Evolutionary conservation across 352 stramenopile genomes (phyloP).

Genomic region (Phytophthora quininea): DNA sequence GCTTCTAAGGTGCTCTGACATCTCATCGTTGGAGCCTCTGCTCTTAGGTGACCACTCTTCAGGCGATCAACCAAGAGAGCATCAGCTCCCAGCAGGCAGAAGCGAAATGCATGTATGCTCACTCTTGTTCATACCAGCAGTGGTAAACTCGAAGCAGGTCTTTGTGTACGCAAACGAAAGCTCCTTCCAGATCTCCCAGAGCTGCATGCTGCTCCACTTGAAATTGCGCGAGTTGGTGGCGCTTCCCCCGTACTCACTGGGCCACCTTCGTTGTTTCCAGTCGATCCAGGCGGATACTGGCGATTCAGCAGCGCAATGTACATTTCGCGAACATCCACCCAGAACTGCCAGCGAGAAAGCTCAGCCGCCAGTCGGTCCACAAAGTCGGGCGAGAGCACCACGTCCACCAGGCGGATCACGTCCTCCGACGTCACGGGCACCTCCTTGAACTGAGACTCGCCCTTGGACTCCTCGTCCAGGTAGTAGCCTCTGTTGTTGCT

Average conservation of each 20-base stretch:
- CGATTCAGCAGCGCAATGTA: slow-evolving; percentile 65
- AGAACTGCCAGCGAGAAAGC: slow-evolving; percentile 82
- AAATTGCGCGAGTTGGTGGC: slow-evolving; percentile 59
- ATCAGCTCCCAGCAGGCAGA: slow-evolving; percentile 30
- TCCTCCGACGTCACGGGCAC: slow-evolving; percentile 74
- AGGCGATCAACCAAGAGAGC: slow-evolving; percentile 5
- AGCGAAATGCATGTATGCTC: slow-evolving; percentile 48
- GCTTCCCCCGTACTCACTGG: slow-evolving; percentile 30
- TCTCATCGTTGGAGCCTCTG: slow-evolving; percentile 18
- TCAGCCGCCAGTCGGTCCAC: slow-evolving; percentile 67
- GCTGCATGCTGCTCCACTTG: slow-evolving; percentile 84
- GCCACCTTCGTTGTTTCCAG: slow-evolving; percentile 15
- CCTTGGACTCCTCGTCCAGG: slow-evolving; percentile 43
- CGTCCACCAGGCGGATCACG: slow-evolving; percentile 76
- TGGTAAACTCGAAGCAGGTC: slow-evolving; percentile 82
- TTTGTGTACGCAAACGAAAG: slow-evolving; percentile 84
- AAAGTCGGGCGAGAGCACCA: slow-evolving; percentile 75
- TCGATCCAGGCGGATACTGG: slow-evolving; percentile 28
- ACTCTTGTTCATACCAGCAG: slow-evolving; percentile 85
- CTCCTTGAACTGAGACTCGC: slow-evolving; percentile 54
- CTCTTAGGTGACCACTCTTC: slow-evolving; percentile 6
- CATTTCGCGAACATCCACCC: slow-evolving; percentile 77
- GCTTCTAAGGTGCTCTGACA: neutral
- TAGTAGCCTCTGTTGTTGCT: slow-evolving; percentile 26
- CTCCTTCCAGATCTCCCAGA: slow-evolving; percentile 88